Base-by-base conservation (phyloP, 768 basidiomycete species). In the Cystobasidiopsis lactophilus region DNA sequence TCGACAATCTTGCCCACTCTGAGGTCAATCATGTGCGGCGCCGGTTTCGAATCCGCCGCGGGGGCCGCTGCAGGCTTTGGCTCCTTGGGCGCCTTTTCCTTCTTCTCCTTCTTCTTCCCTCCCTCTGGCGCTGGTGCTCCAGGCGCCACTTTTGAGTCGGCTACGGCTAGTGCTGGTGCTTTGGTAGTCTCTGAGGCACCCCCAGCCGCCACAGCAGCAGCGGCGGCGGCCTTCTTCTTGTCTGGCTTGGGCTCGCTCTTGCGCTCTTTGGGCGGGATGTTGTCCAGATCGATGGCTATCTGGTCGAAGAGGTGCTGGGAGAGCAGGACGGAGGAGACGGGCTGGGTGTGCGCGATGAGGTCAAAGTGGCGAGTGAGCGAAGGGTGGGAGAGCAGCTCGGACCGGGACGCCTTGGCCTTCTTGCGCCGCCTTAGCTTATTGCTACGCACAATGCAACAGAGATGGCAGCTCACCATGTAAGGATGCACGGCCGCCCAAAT, bases 1-100 rank as follows among this genome's bases (percentile, higher is more conserved):
- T 93, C 83, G 18, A 95, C 69, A 57, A 96, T 91, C 59, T 77
- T 79, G 2, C 93, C 91, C 2, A 98, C 85, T 43, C 91, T 76
- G 56, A 98, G 73, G 61, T 98, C 93, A 62, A 98, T 82, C 89
- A 96, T 95, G 40, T 85, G 86, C 14, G 93, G 93, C 18, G 79
- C 71, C 31, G 89, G 86, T 57, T 73, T 73, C 58, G 85, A 86
- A 53, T 74, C 76, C 41, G 74, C 70, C 7, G 62, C 57, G 44
- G 71, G 65, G 14, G 64, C 29, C 52, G 63, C 43, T 29, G 57
- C 58, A 57, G 65, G 52, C 50, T 68, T 60, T 69, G 69, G 30
- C 23, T 66, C 67, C 65, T 56, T 65, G 58, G 61, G 56, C 56
- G 62, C 58, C 24, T 67, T 73, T 56, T 73, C 67, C 41, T 73